Evolutionary conservation across 768 basidiomycete species (phyloP).

Genomic region (Lyophyllum decastes): DNA sequence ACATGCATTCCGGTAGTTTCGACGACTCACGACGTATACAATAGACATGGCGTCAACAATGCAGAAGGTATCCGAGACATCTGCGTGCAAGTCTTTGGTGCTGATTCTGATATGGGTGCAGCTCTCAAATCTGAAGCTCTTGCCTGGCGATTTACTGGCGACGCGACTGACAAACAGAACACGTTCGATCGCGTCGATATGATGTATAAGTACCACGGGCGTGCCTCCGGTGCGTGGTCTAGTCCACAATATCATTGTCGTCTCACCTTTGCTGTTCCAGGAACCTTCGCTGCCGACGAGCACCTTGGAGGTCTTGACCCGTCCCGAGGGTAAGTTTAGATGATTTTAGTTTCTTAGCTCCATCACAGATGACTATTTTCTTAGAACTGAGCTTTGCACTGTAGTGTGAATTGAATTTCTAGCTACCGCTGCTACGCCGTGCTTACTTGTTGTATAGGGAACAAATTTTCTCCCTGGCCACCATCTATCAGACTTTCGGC

Average conservation of each 20-base stretch:
- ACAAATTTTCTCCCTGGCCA: conserved; percentile 43
- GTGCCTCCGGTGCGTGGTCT: conserved; percentile 29
- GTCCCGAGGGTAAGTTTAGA: conserved; percentile 34
- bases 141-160: conserved; percentile 41
- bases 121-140: conserved; percentile 44
- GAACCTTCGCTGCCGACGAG: conserved; percentile 44
- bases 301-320: conserved; percentile 43
- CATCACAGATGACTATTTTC: not conserved
- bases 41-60: conserved; percentile 43
- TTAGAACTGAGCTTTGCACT: conserved; percentile 33
- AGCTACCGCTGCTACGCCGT: not conserved
- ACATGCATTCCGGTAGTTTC: not conserved
- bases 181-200: conserved; percentile 40
- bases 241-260: not conserved
- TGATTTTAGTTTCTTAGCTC: not conserved
- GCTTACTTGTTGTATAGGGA: conserved; percentile 24
- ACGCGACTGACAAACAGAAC: conserved; percentile 37
- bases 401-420: conserved; percentile 31
- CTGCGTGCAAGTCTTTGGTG: too few relatives aligned
- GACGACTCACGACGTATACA: not conserved
- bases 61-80: conserved; percentile 28
- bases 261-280: conserved; percentile 10
- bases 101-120: conserved; percentile 4
- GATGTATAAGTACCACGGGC: conserved; percentile 40
- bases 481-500: conserved; percentile 41